Evolutionary conservation across 805 yeast genomes (phyloP), one percentile per base, ranked within the genome.

Genomic region (Starmerella potacharoeniae): DNA sequence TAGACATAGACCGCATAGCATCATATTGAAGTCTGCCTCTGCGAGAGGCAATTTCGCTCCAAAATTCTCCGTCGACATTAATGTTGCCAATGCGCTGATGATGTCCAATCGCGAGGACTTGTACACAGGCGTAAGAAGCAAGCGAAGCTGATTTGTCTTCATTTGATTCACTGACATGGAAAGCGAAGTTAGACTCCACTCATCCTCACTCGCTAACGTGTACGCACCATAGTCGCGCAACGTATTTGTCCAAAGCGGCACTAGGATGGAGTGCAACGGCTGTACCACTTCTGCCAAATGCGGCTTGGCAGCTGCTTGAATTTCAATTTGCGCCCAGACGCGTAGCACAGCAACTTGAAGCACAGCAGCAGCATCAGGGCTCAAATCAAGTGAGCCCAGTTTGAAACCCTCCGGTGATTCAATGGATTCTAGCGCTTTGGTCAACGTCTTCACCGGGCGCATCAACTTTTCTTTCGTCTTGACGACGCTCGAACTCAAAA

Each of bases 1-100:
- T 49, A 89, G 75, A 66, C 96, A 87, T 61, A 86, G 85, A 10
- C 96, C 86, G 69, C 84, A 86, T 41, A 90, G 67, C 34, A 89
- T 83, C 40, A 34, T 34, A 9, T 17, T 46, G 28, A 46, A 22
- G 30, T 46, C 40, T 11, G 14, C 17, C 4, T 34, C 34, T 4
- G 34, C 40, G 22, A 14, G 36, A 2, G 34, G 34, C 16, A 43
- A 10, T 6, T 13, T 44, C 28, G 6, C 28, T 7, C 13, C 35
- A 9, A 13, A 11, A 13, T 14, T 89, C 85, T 9, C 44, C 57
- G 10, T 59, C 62, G 7, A 52, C 44, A 46, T 72, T 11, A 74
- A 65, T 0, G 68, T 61, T 2, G 93, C 83, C 59, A 89, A 73
- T 0, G 86, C 96, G 51, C 84, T 83, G 9, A 85, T 81, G 58